Evolutionary conservation across 2,329 filamentous ascomycete genomes (phyloP).

Genomic region (Lasiodiplodia theobromae): DNA sequence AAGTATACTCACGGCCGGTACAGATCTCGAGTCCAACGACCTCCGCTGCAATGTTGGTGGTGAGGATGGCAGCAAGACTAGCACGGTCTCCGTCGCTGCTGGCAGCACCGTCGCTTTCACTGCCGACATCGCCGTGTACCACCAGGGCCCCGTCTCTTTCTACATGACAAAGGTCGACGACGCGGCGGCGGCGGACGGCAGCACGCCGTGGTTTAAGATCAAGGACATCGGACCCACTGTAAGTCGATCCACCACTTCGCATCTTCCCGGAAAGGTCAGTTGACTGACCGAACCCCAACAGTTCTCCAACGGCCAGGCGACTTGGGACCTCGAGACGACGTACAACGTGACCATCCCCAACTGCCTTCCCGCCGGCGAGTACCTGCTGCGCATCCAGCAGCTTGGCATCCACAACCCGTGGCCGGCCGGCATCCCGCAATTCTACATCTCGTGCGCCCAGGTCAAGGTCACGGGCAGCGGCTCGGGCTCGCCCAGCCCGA

Average conservation of each 20-base stretch:
- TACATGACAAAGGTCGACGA: conserved; percentile 48
- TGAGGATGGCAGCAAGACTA: conserved; percentile 39
- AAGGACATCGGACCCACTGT: conserved; percentile 46
- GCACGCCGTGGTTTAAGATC: conserved; percentile 49
- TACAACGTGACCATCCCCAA: conserved; percentile 36
- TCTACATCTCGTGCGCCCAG: conserved; percentile 35
- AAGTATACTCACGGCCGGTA: not conserved
- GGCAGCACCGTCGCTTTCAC: conserved; percentile 45
- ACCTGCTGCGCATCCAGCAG: conserved; percentile 25
- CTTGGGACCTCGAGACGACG: conserved; percentile 40
- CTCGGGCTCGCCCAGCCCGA: conserved; percentile 33
- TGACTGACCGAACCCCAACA: conserved; percentile 17
- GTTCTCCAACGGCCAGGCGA: conserved; percentile 44
- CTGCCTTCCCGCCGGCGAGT: conserved; percentile 33
- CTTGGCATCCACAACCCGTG: conserved; percentile 25
- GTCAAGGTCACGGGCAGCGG: conserved; percentile 35
- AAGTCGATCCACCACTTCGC: not conserved
- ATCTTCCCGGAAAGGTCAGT: not conserved
- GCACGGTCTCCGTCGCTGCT: conserved; percentile 45
- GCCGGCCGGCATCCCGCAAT: conserved; percentile 18
- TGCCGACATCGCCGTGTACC: conserved; percentile 47
- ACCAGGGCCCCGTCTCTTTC: conserved; percentile 47
- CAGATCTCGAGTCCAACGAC: conserved; percentile 38
- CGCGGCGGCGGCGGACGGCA: conserved; percentile 45
- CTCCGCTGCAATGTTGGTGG: conserved; percentile 48